Evolutionary conservation across 176 grass and related monocot species (phyloP).

Genomic region (Oryza australiensis): DNA sequence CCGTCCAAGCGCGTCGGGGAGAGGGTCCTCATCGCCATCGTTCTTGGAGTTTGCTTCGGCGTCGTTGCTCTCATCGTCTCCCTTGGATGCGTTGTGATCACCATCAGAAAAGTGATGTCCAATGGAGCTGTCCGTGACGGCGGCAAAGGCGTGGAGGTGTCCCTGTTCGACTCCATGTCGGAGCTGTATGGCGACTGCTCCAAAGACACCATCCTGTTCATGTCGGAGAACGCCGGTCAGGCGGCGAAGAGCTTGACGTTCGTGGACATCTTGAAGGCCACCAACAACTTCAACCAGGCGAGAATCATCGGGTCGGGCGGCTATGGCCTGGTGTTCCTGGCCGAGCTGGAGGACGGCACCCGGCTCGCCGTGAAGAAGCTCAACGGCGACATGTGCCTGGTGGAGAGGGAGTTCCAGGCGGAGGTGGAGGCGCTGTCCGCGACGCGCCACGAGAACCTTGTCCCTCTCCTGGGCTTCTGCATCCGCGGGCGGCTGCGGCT

Average conservation of each 20-base stretch:
- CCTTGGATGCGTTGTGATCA: constrained; percentile 27
- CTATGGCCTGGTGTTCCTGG: constrained; percentile 53
- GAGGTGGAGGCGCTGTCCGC: constrained; percentile 52
- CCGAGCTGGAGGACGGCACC: constrained; percentile 39
- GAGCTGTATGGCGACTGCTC: constrained; percentile 21
- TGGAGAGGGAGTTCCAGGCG: constrained; percentile 56
- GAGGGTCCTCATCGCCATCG: constrained; percentile 18
- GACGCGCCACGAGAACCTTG: constrained; percentile 52
- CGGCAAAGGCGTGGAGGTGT: not conserved
- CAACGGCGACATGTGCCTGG: constrained; percentile 51
- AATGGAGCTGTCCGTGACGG: constrained; percentile 11
- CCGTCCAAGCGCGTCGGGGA: not conserved
- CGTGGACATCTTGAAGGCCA: constrained; percentile 50
- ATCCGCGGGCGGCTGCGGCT: constrained; percentile 39
- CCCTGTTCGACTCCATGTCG: constrained; percentile 39
- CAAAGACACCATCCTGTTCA: constrained; percentile 31
- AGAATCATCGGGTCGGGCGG: constrained; percentile 50
- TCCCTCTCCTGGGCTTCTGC: constrained; percentile 63
- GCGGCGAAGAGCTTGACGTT: constrained; percentile 26
- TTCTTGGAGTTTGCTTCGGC: constrained; percentile 40
- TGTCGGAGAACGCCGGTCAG: constrained; percentile 12
- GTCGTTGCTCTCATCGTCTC: constrained; percentile 7
- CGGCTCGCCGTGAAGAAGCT: constrained; percentile 60
- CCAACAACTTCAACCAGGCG: constrained; percentile 38
- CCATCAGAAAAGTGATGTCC: not conserved